Evolutionary conservation across 2,329 filamentous ascomycete species (phyloP).

Genomic region (Fusarium camptoceras): DNA sequence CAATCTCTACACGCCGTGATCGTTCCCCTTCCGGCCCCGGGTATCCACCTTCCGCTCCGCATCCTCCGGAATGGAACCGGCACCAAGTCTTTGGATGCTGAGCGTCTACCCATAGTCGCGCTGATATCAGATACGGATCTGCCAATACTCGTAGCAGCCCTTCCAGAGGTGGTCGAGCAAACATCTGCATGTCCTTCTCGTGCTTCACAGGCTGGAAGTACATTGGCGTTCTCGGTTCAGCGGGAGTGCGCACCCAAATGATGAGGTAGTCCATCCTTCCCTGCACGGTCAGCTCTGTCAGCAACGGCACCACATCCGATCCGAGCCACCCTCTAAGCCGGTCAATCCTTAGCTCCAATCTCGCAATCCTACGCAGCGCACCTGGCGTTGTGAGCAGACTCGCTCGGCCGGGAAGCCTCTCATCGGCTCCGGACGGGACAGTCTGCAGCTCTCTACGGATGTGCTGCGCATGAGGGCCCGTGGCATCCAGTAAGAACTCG

Average conservation of each 20-base stretch:
- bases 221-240: conserved; percentile 14
- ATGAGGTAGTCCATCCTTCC: conserved; percentile 47
- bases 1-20: conserved; percentile 40
- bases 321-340: conserved; percentile 51
- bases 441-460: conserved; percentile 43
- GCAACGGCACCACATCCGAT: conserved; percentile 44
- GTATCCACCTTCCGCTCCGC: conserved; percentile 22
- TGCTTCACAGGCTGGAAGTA: conserved; percentile 19
- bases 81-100: conserved; percentile 56
- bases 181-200: conserved; percentile 34
- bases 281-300: conserved; percentile 50
- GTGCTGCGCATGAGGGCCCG: conserved; percentile 45
- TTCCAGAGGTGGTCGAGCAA: conserved; percentile 48
- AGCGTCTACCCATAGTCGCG: conserved; percentile 53
- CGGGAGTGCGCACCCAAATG: conserved; percentile 33
- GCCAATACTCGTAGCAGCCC: conserved; percentile 56
- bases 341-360: conserved; percentile 47
- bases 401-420: conserved; percentile 20
- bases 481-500: conserved; percentile 48
- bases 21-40: conserved; percentile 11
- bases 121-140: conserved; percentile 59
- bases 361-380: conserved; percentile 45
- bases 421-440: conserved; percentile 28
- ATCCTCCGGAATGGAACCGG: conserved; percentile 53
- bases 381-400: conserved; percentile 43